phyloP scores from a whole-genome alignment of 306 rosid species.

The Argentina anserina region DNA sequence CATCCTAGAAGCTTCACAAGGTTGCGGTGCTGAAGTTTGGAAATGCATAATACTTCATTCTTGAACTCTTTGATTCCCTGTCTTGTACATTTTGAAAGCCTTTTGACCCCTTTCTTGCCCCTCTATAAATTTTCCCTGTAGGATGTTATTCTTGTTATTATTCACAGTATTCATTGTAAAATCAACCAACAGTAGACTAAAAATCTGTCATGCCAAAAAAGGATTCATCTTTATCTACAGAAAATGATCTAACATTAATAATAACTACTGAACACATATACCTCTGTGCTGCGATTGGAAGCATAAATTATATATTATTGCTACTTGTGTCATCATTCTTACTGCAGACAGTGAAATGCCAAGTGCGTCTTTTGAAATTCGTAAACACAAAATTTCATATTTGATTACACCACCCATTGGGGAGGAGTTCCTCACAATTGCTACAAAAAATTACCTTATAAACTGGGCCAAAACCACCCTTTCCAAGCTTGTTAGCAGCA shows the following conservation, averaged over 20 bases:
- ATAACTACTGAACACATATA: too few species aligned
- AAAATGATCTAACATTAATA: too few species aligned
- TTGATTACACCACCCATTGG: not conserved
- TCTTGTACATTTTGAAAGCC: slow-evolving; percentile 44
- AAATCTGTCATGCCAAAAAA: not conserved
- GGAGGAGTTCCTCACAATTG: not conserved
- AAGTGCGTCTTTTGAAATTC: not conserved
- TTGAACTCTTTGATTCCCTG: slow-evolving; percentile 56
- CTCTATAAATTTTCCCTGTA: slow-evolving; percentile 24
- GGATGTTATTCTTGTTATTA: not conserved
- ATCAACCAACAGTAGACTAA: not conserved
- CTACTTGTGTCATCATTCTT: too few species aligned
- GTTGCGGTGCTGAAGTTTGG: slow-evolving; percentile 43
- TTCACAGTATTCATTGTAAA: not conserved
- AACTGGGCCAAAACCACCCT: slow-evolving; percentile 33
- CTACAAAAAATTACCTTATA: slow-evolving; percentile 14
- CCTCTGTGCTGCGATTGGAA: not conserved
- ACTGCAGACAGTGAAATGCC: not conserved
- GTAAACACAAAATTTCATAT: not conserved
- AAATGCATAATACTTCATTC: slow-evolving; percentile 39
- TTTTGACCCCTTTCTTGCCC: slow-evolving; percentile 53
- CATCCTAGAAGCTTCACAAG: slow-evolving; percentile 59
- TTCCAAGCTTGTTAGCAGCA: slow-evolving; percentile 25
- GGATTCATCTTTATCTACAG: not conserved
- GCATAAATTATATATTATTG: not conserved